Evolutionary conservation across 257 asterid genomes (phyloP), one percentile per base, ranked within the genome.

Genomic region (Nicotiana otophora): DNA sequence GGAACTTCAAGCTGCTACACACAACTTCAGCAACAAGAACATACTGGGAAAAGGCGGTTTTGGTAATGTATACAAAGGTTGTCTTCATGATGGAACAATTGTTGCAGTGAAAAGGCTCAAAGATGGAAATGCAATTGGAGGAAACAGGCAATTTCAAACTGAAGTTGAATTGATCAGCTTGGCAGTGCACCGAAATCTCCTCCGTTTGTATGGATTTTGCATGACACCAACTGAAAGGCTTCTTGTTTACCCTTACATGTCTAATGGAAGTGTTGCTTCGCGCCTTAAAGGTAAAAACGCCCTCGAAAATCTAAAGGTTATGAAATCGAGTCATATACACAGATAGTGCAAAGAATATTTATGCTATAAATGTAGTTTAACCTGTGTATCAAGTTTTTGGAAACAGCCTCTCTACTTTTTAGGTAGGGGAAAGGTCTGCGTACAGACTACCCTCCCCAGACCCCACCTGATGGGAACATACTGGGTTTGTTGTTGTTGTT

Each of bases 121-220:
- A 83, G 99, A 96, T 33, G 95, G 97, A 9, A 87, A 74, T 82
- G 92, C 94, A 60, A 75, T 81, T 5, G 95, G 98, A 8, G 99
- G 99, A 36, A 97, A 93, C 68, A 89, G 84, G 72, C 99, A 96
- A 80, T 96, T 96, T 76, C 99, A 96, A 87, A 96, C 99, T 5
- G 99, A 96, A 83, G 92, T 96, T 2, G 96, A 92, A 83, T 92
- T 96, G 97, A 96, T 96, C 86, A 94, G 98, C 88, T 90, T 96
- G 4, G 99, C 99, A 0, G 98, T 96, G 8, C 99, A 96, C 74
- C 84, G 98, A 55, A 91, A 96, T 82, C 97, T 94, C 78, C 98
- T 96, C 23, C 88, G 97, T 10, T 85, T 96, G 4, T 93, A 92
- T 6, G 99, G 99, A 3, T 96, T 94, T 74, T 93, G 97, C 87